A percentile compares a stretch with the other conserved stretches of the same genome.
Evolutionary conservation across 2,329 filamentous ascomycete genomes (phyloP).

Genomic region (Diplodia sapinea): DNA sequence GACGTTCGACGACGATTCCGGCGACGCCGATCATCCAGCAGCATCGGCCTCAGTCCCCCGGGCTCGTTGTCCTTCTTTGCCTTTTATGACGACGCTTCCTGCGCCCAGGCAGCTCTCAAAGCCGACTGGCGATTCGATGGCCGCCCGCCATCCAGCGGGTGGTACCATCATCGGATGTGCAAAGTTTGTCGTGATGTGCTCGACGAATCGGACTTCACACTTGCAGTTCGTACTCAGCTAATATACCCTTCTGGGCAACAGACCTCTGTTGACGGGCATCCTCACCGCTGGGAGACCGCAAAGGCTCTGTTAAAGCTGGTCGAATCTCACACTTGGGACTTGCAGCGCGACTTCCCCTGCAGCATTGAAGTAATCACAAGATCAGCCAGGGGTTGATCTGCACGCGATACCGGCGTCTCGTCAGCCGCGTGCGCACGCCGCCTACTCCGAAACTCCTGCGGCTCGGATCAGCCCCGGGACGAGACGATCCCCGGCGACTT

Average conservation of each 20-base stretch:
- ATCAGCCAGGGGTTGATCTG: slow-evolving; percentile 32
- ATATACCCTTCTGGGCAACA: slow-evolving; percentile 54
- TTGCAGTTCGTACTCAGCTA: slow-evolving; percentile 51
- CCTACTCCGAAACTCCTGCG: too few relatives aligned
- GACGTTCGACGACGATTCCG: neutral
- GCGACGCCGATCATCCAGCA: too few relatives aligned
- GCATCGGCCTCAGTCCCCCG: too few relatives aligned
- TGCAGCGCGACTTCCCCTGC: slow-evolving; percentile 50
- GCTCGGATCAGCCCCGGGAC: slow-evolving; percentile 32
- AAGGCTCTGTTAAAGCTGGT: slow-evolving; percentile 47
- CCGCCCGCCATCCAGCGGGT: too few relatives aligned
- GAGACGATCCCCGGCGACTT: too few relatives aligned
- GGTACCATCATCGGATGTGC: slow-evolving; percentile 48
- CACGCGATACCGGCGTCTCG: too few relatives aligned
- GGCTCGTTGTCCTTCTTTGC: too few relatives aligned
- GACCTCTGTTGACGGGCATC: slow-evolving; percentile 48
- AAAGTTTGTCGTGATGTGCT: slow-evolving; percentile 62
- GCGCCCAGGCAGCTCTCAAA: too few relatives aligned
- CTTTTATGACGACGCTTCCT: too few relatives aligned
- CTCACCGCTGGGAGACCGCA: slow-evolving; percentile 48
- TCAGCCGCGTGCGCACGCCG: too few relatives aligned
- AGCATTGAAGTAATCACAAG: slow-evolving; percentile 58
- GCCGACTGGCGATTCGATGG: too few relatives aligned
- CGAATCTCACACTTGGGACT: slow-evolving; percentile 36
- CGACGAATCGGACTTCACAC: slow-evolving; percentile 63